Evolutionary conservation across 257 asterid genomes (phyloP).

Genomic region (Salvia miltiorrhiza): DNA sequence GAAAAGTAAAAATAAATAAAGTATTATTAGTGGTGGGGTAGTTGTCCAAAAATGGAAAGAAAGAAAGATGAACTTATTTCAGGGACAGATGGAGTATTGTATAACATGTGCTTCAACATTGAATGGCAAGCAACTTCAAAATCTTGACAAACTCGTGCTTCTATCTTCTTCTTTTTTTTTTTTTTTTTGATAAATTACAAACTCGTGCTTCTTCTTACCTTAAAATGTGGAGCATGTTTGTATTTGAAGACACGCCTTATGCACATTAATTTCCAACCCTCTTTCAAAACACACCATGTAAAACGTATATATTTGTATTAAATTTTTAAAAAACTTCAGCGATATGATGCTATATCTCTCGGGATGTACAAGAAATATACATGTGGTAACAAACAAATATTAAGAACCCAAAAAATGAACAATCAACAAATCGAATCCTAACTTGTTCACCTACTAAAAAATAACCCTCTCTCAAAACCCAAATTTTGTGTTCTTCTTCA

Average conservation of each 20-base stretch:
- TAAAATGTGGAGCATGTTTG: neutral
- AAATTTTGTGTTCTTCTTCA: too few species aligned
- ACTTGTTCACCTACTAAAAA: neutral
- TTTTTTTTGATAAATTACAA: too few species aligned
- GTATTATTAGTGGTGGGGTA: too few species aligned
- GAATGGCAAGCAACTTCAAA: neutral
- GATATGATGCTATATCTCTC: neutral
- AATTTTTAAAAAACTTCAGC: neutral
- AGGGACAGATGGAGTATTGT: too few species aligned
- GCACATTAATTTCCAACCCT: neutral
- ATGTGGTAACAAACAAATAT: neutral
- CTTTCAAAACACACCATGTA: neutral
- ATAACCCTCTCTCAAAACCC: neutral
- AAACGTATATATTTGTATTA: neutral
- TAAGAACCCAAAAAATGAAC: constrained; percentile 17
- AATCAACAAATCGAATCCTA: constrained; percentile 17
- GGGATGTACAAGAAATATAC: constrained; percentile 17
- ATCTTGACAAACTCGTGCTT: neutral
- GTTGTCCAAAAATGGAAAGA: too few species aligned
- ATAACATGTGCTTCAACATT: neutral
- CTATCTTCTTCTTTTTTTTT: too few species aligned
- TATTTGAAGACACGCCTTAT: neutral
- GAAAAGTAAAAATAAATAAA: too few species aligned
- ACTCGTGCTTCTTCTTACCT: neutral
- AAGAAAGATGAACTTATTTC: too few species aligned